Percentiles rank a stretch among this genome's conserved stretches.
These are phyloP conservation scores for Cladosporium phlei DNA, from an alignment of 2,329 filamentous ascomycete species.

Conservation along the genomic window DNA sequence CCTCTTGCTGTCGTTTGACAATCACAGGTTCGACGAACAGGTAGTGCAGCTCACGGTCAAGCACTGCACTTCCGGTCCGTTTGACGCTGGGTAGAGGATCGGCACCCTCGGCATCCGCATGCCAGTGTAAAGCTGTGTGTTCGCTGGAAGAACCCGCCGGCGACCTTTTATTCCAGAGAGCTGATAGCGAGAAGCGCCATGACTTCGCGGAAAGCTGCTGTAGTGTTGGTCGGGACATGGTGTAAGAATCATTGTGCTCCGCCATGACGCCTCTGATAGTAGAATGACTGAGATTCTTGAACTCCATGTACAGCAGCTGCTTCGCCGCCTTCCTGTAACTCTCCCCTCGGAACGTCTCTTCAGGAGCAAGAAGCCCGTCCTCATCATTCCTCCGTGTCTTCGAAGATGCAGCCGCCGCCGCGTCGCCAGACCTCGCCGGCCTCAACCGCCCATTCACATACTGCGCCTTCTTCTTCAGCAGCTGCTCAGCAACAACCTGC, in stretches of 20 bases:
- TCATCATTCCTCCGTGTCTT: not conserved
- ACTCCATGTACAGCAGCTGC: conserved; percentile 66
- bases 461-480: conserved; percentile 66
- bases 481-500: conserved; percentile 69
- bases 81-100: conserved; percentile 59
- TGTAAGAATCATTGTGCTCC: conserved; percentile 75
- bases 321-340: conserved; percentile 67
- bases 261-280: conserved; percentile 74
- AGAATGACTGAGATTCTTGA: conserved; percentile 67
- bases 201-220: conserved; percentile 66
- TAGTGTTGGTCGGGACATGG: conserved; percentile 64
- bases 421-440: conserved; percentile 13
- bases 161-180: conserved; percentile 64
- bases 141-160: conserved; percentile 46
- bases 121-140: conserved; percentile 62
- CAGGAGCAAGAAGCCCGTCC: conserved; percentile 45
- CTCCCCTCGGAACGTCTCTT: conserved; percentile 63
- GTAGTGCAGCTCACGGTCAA: conserved; percentile 47
- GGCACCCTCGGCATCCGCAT: conserved; percentile 45
- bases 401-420: not conserved
- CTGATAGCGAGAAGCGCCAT: conserved; percentile 62
- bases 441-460: conserved; percentile 64
- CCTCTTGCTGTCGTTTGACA: conserved; percentile 36
- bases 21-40: conserved; percentile 41
- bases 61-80: conserved; percentile 57